Conservation (phyloP, 805 yeast genomes). For the Myxozyma neotropica region DNA sequence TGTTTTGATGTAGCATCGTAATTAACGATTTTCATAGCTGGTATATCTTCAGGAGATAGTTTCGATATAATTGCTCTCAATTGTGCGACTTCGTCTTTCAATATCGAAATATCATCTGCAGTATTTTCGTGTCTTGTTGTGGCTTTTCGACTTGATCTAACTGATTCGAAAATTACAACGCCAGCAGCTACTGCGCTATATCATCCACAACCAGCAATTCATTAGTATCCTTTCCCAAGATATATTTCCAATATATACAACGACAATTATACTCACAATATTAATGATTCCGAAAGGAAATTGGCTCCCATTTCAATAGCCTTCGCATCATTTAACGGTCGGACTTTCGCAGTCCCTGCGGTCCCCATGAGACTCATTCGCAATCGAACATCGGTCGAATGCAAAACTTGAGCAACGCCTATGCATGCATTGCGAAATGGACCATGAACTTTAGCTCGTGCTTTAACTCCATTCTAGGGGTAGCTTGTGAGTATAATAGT, state of each 20-base stretch:
- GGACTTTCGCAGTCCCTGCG: conserved; percentile 50
- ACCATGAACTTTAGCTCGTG: conserved; percentile 74
- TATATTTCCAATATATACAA: too few species aligned
- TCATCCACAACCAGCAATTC: neutral
- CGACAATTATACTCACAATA: conserved; percentile 48
- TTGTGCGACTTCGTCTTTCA: conserved; percentile 70
- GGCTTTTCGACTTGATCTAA: conserved; percentile 68
- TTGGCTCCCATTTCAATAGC: conserved; percentile 85
- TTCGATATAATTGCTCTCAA: conserved; percentile 37
- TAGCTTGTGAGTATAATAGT: neutral
- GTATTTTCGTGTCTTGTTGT: conserved; percentile 61
- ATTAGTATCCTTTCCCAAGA: too few species aligned
- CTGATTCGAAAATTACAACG: conserved; percentile 69
- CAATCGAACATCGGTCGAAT: conserved; percentile 62
- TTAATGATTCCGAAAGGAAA: conserved; percentile 72
- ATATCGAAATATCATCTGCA: conserved; percentile 68
- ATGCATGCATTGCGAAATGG: conserved; percentile 65
- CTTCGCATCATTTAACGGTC: conserved; percentile 78
- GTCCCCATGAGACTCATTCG: conserved; percentile 64
- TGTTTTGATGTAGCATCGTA: neutral
- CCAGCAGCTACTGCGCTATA: conserved; percentile 69
- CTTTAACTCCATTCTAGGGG: conserved; percentile 57
- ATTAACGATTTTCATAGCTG: conserved; percentile 4
- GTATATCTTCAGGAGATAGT: conserved; percentile 12
- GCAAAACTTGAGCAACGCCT: conserved; percentile 69